Evolutionary conservation across 2,329 filamentous ascomycete species (phyloP), one percentile per base, ranked within the genome.

Genomic region (Fusarium siculi): DNA sequence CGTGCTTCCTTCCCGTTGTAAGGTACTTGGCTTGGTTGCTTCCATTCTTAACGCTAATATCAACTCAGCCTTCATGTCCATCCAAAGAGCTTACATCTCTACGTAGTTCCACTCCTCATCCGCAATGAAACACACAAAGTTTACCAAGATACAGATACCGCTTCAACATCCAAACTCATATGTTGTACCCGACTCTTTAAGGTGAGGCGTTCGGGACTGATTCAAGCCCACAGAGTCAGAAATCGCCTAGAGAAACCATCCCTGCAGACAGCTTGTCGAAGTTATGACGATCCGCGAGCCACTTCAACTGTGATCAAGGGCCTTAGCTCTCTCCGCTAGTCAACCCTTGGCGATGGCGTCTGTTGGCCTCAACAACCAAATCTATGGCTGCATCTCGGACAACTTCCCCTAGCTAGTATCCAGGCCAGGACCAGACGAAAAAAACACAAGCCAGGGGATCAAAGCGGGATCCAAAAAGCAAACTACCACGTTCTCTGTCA

Each of bases 391-490:
- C 73, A 66, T 63, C 72, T 67, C 64, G 75, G 69, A 37, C 67
- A 72, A 67, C 72, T 77, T 72, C 67, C 75, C 73, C 75, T 76
- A 70, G 68, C 56, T 53, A 70, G 60, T 46, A 55, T 54, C 32
- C 37, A 55, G 60, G 55, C 39, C 52, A 61, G 59, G 49, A 21
- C 44, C 54, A 55, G 50, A 58, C 55, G 28, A 59, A 60, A 54
- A 30, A 53, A 28, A 34, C 23, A 42, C 43, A 70, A 55, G 50
- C 30, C 57, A 73, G 59, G 63, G 61, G 68, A 74, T 70, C 59
- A 64, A 69, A 67, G 63, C 66, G 55, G 57, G 56, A 68, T 37
- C 50, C 63, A 57, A 58, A 56, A 66, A 52, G 46, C n/a, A 42
- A 56, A 60, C 68, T 55, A 47, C 59, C 68, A 66, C 68, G 66